These are phyloP conservation scores for Candida sp. DNA, from an alignment of 1,139 yeast species.

Conservation along the genomic window DNA sequence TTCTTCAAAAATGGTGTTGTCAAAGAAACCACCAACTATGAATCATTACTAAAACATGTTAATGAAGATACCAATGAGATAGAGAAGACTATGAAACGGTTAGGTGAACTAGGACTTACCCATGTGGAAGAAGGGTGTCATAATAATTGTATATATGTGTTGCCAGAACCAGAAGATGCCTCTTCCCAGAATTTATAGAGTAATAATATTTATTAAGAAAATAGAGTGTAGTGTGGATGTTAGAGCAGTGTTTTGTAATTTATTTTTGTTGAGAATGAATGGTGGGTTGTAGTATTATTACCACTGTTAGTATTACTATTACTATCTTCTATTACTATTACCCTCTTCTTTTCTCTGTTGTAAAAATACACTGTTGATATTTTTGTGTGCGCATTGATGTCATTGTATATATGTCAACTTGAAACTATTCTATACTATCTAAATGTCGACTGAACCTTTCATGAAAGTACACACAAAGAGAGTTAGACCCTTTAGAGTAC, in stretches of 20 bases:
- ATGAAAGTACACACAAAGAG: slow-evolving; percentile 3
- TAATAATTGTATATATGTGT: slow-evolving; percentile 18
- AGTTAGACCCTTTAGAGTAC: slow-evolving; percentile 1
- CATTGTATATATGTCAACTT: no score
- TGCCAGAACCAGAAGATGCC: slow-evolving; percentile 2
- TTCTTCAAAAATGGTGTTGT: slow-evolving; percentile 11
- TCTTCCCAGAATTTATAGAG: no score
- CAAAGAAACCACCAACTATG: slow-evolving; percentile 10
- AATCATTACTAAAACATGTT: slow-evolving; percentile 15
- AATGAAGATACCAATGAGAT: slow-evolving; percentile 3
- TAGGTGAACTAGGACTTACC: slow-evolving; percentile 29
- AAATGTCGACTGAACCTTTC: not conserved
- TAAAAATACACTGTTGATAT: no score
- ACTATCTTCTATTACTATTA: no score
- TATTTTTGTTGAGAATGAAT: no score
- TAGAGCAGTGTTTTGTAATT: no score
- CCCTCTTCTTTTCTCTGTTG: no score
- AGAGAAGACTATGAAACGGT: slow-evolving; percentile 3
- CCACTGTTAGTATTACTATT: no score
- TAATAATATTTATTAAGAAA: no score
- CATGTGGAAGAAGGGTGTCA: slow-evolving; percentile 20
- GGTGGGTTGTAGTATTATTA: no score
- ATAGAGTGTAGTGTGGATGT: no score
- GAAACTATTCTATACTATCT: no score
- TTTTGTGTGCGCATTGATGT: not conserved